Percentiles rank a stretch among this genome's conserved stretches.
These are phyloP conservation scores for Ampelocalamus luodianensis DNA, from an alignment of 176 grass and related monocot species.

Conservation along the genomic window DNA sequence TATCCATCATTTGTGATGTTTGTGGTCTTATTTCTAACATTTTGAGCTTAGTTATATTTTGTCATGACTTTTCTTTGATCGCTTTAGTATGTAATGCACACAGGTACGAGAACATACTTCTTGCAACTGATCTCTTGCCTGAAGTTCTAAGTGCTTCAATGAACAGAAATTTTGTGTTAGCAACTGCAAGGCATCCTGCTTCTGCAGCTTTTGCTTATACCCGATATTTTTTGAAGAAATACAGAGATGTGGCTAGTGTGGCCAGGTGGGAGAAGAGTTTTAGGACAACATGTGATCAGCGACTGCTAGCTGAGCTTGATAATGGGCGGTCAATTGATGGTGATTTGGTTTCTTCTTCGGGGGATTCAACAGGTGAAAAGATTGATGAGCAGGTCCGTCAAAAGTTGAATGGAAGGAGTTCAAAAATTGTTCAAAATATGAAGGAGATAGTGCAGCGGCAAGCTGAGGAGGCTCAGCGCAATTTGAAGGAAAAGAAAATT, in stretches of 20 bases:
- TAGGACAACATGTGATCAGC: slow-evolving; percentile 77
- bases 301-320: slow-evolving; percentile 90
- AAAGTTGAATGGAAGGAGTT: slow-evolving; percentile 73
- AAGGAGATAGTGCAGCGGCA: slow-evolving; percentile 90
- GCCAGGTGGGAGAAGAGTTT: slow-evolving; percentile 90
- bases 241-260: slow-evolving; percentile 76
- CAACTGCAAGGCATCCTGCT: slow-evolving; percentile 63
- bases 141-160: slow-evolving; percentile 80
- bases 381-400: slow-evolving; percentile 84
- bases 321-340: slow-evolving; percentile 76
- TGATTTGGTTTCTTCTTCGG: slow-evolving; percentile 68
- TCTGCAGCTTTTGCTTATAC: slow-evolving; percentile 78
- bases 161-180: slow-evolving; percentile 58
- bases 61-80: slow-evolving; percentile 29
- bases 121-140: slow-evolving; percentile 77
- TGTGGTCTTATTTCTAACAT: background rate
- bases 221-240: slow-evolving; percentile 87
- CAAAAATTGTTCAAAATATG: slow-evolving; percentile 77
- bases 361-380: slow-evolving; percentile 66
- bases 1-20: background rate
- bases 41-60: slow-evolving; percentile 7
- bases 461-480: slow-evolving; percentile 63
- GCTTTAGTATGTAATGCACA: background rate
- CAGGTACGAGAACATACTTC: slow-evolving; percentile 92
- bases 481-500: slow-evolving; percentile 83